These are phyloP conservation scores for Leucoagaricus sp. DNA, from an alignment of 1,284 basidiomycete genomes.

Conservation along the genomic window DNA sequence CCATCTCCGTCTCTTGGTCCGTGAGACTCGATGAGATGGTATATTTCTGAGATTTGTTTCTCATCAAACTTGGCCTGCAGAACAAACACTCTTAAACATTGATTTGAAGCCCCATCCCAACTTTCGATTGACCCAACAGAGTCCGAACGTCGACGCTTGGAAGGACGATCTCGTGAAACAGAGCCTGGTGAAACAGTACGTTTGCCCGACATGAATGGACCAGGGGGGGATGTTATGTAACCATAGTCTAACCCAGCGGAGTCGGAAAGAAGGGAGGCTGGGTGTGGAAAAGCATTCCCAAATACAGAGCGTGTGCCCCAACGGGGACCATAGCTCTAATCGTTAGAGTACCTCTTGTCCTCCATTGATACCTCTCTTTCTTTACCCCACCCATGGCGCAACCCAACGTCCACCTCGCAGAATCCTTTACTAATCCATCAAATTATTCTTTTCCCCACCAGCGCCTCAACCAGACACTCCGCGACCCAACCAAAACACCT, in stretches of 20 bases:
- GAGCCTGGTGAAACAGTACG: constrained; percentile 4
- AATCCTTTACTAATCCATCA: constrained; percentile 55
- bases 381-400: constrained; percentile 29
- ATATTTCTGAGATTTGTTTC: constrained; percentile 45
- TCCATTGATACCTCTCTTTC: constrained; percentile 9
- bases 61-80: constrained; percentile 61
- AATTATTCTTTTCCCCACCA: constrained; percentile 68
- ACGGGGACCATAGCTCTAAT: neutral
- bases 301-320: constrained; percentile 4
- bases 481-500: constrained; percentile 66
- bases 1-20: constrained; percentile 3
- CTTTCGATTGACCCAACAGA: constrained; percentile 2
- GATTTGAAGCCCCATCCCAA: constrained; percentile 10
- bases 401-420: constrained; percentile 28
- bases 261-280: constrained; percentile 3
- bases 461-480: constrained; percentile 57
- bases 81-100: constrained; percentile 44
- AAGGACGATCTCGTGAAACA: constrained; percentile 1
- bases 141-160: constrained; percentile 9
- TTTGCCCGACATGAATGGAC: constrained; percentile 11
- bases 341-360: constrained; percentile 13
- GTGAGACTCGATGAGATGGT: constrained; percentile 34
- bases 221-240: neutral
- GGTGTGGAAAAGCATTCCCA: constrained; percentile 20
- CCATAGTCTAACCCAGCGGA: no score